Conservation (phyloP, 2,329 filamentous ascomycete genomes). For the Talaromyces sp. region DNA sequence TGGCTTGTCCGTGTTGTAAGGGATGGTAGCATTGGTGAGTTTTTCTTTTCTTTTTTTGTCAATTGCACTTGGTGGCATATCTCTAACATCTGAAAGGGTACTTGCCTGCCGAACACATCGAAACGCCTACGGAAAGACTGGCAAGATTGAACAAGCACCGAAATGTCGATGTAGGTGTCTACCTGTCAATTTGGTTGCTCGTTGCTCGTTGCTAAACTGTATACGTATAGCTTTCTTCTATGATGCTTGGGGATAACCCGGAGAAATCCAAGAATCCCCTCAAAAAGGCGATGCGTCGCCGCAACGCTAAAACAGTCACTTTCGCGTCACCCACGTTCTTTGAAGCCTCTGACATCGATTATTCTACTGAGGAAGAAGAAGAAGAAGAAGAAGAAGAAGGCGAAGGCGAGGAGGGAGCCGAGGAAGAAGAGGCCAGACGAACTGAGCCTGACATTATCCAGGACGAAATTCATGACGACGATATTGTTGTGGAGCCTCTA, state of each 20-base stretch:
- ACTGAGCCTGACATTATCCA: constrained; percentile 29
- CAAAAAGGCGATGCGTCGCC: constrained; percentile 75
- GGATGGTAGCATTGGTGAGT: constrained; percentile 81
- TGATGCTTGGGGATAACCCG: constrained; percentile 66
- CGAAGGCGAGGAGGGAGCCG: constrained; percentile 43
- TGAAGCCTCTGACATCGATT: constrained; percentile 82
- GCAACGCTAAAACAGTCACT: constrained; percentile 79
- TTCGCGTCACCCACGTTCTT: constrained; percentile 83
- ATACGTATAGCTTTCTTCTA: constrained; percentile 56
- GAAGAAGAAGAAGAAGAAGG: constrained; percentile 45
- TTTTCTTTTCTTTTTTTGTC: constrained; percentile 37
- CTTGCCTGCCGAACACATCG: constrained; percentile 93
- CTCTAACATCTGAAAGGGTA: constrained; percentile 60
- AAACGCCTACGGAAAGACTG: constrained; percentile 91
- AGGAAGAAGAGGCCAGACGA: constrained; percentile 39
- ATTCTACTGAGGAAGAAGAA: constrained; percentile 70
- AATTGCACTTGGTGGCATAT: constrained; percentile 21
- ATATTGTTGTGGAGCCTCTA: constrained; percentile 42
- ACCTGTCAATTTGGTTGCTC: background rate
- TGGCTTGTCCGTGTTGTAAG: constrained; percentile 97
- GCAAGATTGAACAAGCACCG: constrained; percentile 95
- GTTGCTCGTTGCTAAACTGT: constrained; percentile 2
- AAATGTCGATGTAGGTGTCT: constrained; percentile 79
- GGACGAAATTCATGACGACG: constrained; percentile 28
- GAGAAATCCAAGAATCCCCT: constrained; percentile 80